Conservation (phyloP, 2,329 filamentous ascomycete species). For the Orbilia blumenaviensis region DNA sequence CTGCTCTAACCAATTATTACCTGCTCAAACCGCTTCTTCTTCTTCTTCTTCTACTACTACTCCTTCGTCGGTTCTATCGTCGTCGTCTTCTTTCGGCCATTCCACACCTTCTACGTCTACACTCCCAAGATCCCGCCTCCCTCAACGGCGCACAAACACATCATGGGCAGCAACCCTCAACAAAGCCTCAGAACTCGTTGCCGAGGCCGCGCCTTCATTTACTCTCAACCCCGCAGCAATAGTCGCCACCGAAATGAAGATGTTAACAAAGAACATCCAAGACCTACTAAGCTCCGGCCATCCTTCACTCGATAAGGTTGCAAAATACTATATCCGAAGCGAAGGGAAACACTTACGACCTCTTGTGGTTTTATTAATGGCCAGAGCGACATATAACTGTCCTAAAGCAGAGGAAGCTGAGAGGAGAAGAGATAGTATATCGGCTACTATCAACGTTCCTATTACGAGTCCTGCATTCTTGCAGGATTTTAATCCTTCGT, state of each 20-base stretch:
- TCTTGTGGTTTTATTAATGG: conserved; percentile 95
- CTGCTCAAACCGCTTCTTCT: neutral
- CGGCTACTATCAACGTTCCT: conserved; percentile 66
- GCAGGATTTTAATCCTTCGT: conserved; percentile 80
- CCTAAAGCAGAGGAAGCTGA: conserved; percentile 68
- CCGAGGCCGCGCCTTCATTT: conserved; percentile 50
- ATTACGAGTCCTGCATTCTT: conserved; percentile 72
- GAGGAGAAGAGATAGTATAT: conserved; percentile 51
- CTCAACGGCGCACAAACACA: conserved; percentile 26
- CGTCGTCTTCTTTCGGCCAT: too few species aligned
- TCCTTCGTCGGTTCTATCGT: too few species aligned
- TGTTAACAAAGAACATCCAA: conserved; percentile 89
- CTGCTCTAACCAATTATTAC: conserved; percentile 36
- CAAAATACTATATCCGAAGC: conserved; percentile 97
- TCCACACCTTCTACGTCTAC: neutral
- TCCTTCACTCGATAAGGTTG: conserved; percentile 89
- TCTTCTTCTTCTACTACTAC: neutral
- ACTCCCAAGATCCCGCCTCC: conserved; percentile 7
- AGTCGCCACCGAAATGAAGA: conserved; percentile 71
- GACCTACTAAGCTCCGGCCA: conserved; percentile 94
- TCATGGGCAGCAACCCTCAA: conserved; percentile 46
- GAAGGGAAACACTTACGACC: conserved; percentile 97
- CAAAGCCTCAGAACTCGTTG: conserved; percentile 50
- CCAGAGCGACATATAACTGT: conserved; percentile 85
- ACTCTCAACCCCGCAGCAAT: conserved; percentile 49